Conservation (phyloP, 768 basidiomycete species). For the Calocybe indica region DNA sequence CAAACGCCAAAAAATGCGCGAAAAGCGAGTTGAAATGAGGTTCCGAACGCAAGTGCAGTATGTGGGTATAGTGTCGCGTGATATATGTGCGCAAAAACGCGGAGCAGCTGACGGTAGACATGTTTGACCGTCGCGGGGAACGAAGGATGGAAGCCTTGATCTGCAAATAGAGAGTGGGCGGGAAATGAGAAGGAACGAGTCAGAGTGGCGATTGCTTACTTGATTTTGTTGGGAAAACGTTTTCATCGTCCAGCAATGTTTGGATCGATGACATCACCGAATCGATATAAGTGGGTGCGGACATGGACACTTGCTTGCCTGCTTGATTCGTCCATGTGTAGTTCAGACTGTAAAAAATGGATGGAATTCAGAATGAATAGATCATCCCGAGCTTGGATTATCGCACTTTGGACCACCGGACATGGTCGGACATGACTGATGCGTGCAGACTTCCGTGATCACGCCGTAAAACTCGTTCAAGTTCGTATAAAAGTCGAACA, state of each 20-base stretch:
- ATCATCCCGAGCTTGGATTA: not conserved
- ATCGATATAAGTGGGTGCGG: slow-evolving; percentile 96
- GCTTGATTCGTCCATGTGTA: slow-evolving; percentile 94
- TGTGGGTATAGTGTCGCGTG: slow-evolving; percentile 88
- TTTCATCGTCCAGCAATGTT: slow-evolving; percentile 90
- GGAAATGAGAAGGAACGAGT: not conserved
- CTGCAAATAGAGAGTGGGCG: slow-evolving; percentile 32
- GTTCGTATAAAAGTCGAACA: slow-evolving; percentile 97
- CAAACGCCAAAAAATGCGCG: slow-evolving; percentile 96
- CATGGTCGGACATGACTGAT: slow-evolving; percentile 88
- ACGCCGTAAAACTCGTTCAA: slow-evolving; percentile 96
- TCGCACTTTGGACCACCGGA: slow-evolving; percentile 79
- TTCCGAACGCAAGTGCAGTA: slow-evolving; percentile 90
- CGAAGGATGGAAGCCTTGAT: slow-evolving; percentile 77
- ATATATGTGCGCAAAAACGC: slow-evolving; percentile 96
- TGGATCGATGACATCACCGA: slow-evolving; percentile 98
- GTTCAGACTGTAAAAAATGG: slow-evolving; percentile 54
- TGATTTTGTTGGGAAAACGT: slow-evolving; percentile 92
- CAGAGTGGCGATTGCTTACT: slow-evolving; percentile 40
- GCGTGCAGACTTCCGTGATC: slow-evolving; percentile 88
- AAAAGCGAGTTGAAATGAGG: slow-evolving; percentile 97
- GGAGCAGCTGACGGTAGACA: slow-evolving; percentile 93
- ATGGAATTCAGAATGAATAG: not conserved
- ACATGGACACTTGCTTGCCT: slow-evolving; percentile 79
- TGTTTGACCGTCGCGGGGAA: slow-evolving; percentile 91